These are phyloP conservation scores for Aspergillus sp. DNA, from an alignment of 2,329 filamentous ascomycete genomes.

Conservation along the genomic window DNA sequence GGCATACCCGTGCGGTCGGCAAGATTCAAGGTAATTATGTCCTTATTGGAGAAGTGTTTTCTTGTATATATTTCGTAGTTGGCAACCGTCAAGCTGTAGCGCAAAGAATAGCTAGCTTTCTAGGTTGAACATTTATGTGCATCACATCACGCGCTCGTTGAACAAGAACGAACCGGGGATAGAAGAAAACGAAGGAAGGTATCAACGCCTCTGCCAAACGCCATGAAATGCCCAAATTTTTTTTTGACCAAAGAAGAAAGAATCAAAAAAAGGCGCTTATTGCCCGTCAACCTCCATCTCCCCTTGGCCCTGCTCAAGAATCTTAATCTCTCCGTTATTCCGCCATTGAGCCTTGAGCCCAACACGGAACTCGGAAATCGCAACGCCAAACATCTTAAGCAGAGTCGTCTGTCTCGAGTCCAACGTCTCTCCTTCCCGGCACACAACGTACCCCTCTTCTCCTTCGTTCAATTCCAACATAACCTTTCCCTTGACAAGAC, in stretches of 20 bases:
- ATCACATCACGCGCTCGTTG: slow-evolving; percentile 26
- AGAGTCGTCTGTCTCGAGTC: slow-evolving; percentile 89
- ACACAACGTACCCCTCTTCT: slow-evolving; percentile 62
- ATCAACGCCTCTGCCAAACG: slow-evolving; percentile 31
- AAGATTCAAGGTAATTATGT: slow-evolving; percentile 12
- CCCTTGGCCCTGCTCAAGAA: slow-evolving; percentile 30
- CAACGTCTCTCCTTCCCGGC: slow-evolving; percentile 74
- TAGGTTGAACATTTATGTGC: slow-evolving; percentile 22
- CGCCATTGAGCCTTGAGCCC: slow-evolving; percentile 62
- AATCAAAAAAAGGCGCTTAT: slow-evolving; percentile 14
- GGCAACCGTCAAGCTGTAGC: slow-evolving; percentile 1
- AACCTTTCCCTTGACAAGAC: slow-evolving; percentile 81
- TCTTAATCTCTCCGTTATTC: slow-evolving; percentile 33
- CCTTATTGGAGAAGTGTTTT: slow-evolving; percentile 1
- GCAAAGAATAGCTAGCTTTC: slow-evolving; percentile 15
- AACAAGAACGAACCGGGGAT: slow-evolving; percentile 13
- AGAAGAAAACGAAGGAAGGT: slow-evolving; percentile 13
- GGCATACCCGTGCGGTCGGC: slow-evolving; percentile 14
- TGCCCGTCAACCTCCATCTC: slow-evolving; percentile 39
- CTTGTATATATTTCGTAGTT: slow-evolving; percentile 1
- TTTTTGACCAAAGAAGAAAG: slow-evolving; percentile 19
- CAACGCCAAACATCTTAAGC: slow-evolving; percentile 87
- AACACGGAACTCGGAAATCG: slow-evolving; percentile 84
- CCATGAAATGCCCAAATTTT: slow-evolving; percentile 31
- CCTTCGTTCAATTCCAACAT: slow-evolving; percentile 54